Evolutionary conservation across 306 rosid species (phyloP), one percentile per base, ranked within the genome.

Genomic region (Lablab purpureus): DNA sequence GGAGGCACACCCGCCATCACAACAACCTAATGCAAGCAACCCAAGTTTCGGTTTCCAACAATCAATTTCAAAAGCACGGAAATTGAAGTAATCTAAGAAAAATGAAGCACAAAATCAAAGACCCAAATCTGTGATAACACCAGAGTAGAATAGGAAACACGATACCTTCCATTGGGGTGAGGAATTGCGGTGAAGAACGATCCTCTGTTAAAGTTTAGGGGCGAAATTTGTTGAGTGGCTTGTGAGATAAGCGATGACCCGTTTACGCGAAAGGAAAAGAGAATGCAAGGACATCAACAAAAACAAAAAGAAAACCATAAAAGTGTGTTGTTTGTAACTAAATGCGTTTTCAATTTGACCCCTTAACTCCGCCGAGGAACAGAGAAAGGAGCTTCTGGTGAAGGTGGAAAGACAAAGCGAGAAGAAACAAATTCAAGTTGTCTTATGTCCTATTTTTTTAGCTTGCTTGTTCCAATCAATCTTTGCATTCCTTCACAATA

Each of bases 91-190:
- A 68, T 80, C 54, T 59, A 34, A 64, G 22, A 40, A 58, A 15
- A 76, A 83, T 12, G 77, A 84, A 80, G 14, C 71, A 51, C 67
- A 74, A 74, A 70, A 85, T 30, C 45, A 78, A 83, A 81, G 43
- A 81, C 87, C 83, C 72, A 88, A 78, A 84, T 85, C 84, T 59
- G 49, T 30, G 73, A 73, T 49, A 14, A 21, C 80, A 80, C 60
- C 79, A 72, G 37, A 54, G 34, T 52, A 40, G 52, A 64, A 73
- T 15, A 66, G 23, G 65, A 12, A 73, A 55, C 49, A 82, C 34
- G 71, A 81, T 90, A 92, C 97, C 97, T 90, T 91, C 97, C 98
- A 94, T 94, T 91, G 55, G 80, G 64, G 83, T 11, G 81, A 50
- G 65, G 78, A 81, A 52, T 81, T 76, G 72, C 13, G 73, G 52